These are phyloP conservation scores for Podosphaera aphanis DNA, from an alignment of 2,329 filamentous ascomycete species.

Conservation along the genomic window DNA sequence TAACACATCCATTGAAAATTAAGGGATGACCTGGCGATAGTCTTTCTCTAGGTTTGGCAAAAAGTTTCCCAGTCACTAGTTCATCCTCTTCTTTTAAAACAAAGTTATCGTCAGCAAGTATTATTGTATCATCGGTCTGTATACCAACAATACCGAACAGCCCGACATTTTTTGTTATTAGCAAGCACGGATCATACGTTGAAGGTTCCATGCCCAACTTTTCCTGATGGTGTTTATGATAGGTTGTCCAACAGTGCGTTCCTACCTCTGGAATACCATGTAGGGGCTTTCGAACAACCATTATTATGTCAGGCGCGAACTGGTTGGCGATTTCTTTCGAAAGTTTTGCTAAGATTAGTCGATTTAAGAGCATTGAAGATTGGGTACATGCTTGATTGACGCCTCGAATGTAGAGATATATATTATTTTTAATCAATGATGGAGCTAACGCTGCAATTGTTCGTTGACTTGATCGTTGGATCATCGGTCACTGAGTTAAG, in stretches of 20 bases:
- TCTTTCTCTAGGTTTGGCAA: too few species aligned
- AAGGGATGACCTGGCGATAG: too few species aligned
- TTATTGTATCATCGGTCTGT: too few species aligned
- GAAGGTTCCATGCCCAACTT: too few species aligned
- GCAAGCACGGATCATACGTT: too few species aligned
- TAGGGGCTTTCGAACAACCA: slow-evolving; percentile 3
- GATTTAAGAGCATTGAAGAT: slow-evolving; percentile 1
- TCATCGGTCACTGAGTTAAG: slow-evolving; percentile 5
- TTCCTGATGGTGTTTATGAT: too few species aligned
- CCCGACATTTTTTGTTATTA: too few species aligned
- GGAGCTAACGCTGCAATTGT: slow-evolving; percentile 3
- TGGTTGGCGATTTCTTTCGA: background rate
- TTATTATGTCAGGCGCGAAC: background rate
- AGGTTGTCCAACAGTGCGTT: slow-evolving; percentile 1
- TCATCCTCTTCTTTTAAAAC: too few species aligned
- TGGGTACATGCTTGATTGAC: slow-evolving; percentile 4
- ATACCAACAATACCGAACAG: too few species aligned
- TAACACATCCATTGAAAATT: too few species aligned
- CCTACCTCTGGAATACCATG: slow-evolving; percentile 4
- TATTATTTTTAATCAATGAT: background rate
- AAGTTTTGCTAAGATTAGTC: slow-evolving; percentile 3
- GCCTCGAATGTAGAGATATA: slow-evolving; percentile 2
- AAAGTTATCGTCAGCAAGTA: too few species aligned
- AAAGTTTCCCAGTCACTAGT: too few species aligned
- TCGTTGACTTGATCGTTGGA: slow-evolving; percentile 3